Percentiles rank a stretch among this genome's conserved stretches.
Evolutionary conservation across 148 eudicot genomes (phyloP).

Genomic region (Chenopodium suecicum): DNA sequence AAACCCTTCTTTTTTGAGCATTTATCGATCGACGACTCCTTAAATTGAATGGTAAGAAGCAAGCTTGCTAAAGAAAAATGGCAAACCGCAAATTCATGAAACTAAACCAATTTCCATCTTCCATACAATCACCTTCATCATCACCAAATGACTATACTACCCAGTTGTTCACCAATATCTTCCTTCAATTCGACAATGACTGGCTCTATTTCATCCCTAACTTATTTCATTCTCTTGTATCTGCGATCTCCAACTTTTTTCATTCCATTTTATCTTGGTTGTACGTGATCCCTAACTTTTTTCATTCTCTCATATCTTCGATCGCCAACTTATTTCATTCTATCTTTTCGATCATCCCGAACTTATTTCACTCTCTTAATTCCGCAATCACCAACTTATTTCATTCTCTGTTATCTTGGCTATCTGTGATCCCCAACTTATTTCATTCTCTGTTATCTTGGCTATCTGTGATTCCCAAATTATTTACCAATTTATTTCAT

Average conservation of each 20-base stretch:
- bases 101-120: neutral
- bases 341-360: neutral
- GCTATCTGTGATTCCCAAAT: no score
- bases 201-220: slow-evolving; percentile 5
- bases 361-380: neutral
- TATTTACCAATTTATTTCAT: no score
- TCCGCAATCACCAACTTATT: no score
- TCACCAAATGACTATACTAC: neutral
- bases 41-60: no score
- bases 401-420: no score
- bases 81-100: neutral
- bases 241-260: neutral
- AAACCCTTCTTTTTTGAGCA: no score
- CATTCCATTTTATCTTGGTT: no score
- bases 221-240: neutral
- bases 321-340: no score
- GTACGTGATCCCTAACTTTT: neutral
- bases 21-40: no score
- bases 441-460: no score
- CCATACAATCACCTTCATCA: neutral
- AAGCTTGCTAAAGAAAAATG: neutral
- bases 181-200: slow-evolving; percentile 1
- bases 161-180: neutral
- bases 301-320: neutral
- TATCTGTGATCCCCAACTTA: no score